Conservation (phyloP, 2,329 filamentous ascomycete genomes). For the Amesomyces nigricolor region DNA sequence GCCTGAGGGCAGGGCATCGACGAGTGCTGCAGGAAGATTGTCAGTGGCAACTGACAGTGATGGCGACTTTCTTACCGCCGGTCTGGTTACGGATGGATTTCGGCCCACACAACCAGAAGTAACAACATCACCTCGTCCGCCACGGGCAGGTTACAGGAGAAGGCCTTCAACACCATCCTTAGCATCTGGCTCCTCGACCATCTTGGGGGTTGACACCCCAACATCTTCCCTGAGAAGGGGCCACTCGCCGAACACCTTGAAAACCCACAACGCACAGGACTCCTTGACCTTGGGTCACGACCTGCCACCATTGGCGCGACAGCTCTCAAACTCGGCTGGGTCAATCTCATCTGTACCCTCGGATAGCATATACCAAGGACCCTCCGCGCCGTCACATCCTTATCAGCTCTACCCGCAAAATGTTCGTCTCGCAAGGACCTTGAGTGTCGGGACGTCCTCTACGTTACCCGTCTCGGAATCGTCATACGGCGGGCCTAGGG, state of each 20-base stretch:
- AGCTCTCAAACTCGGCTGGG: constrained; percentile 34
- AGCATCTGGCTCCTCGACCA: constrained; percentile 26
- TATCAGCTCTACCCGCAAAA: constrained; percentile 81
- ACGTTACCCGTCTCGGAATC: constrained; percentile 30
- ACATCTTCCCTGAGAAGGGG: constrained; percentile 32
- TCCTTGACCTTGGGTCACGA: constrained; percentile 42
- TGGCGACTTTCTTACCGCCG: constrained; percentile 45
- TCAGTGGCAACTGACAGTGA: constrained; percentile 37
- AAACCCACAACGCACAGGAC: constrained; percentile 45
- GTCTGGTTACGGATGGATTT: constrained; percentile 50
- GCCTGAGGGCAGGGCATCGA: constrained; percentile 40
- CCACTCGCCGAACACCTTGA: constrained; percentile 50
- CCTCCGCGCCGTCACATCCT: constrained; percentile 71
- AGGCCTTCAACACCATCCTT: constrained; percentile 22
- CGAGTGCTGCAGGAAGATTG: constrained; percentile 37
- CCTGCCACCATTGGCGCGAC: constrained; percentile 21
- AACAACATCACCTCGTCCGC: too few species aligned
- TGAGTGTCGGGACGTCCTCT: constrained; percentile 56
- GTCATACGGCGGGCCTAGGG: constrained; percentile 55
- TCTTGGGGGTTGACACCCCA: constrained; percentile 13
- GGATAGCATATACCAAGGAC: constrained; percentile 64
- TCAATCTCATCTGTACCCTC: constrained; percentile 34
- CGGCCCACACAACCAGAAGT: constrained; percentile 32
- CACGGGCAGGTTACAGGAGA: constrained; percentile 6
- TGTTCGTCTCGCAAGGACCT: constrained; percentile 66